Base-by-base conservation (phyloP, 73 alveolate genomes). In the Paramecium pentaurelia region DNA sequence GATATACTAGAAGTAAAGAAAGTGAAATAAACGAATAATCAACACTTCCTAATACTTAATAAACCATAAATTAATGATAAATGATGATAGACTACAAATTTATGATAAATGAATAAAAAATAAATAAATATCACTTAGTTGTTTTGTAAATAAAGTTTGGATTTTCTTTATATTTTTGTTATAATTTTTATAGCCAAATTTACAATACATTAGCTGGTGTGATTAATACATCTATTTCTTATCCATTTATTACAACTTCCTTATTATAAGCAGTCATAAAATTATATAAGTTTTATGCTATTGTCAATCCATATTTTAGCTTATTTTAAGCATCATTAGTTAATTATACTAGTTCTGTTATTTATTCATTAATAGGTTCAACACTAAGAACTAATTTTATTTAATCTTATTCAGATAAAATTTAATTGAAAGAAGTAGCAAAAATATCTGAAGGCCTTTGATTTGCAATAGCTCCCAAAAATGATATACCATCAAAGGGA, bases 401-500 rank as follows among this genome's bases (percentile, higher is more conserved):
- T 27, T 89, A 93, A 27, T 88, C 47, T 86, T 93, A 92, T 54
- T 92, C 44, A 60, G 96, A 97, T 4, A 32, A 44, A 16, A 34
- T 34, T 38, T 73, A 73, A 73, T 73, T 32, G 6, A 77, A 97
- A 9, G 98, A 98, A 27, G 99, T 96, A 88, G 97, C 97, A 86
- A 98, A 97, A 70, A 97, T 96, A 92, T 98, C 99, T 68, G 98
- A 93, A 37, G 99, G 99, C 20, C 99, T 58, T 64, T 88, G 95
- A 90, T 98, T 97, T 16, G 99, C 98, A 8, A 98, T 97, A 42
- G 99, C 99, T 10, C 99, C 99, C 1, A 98, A 86, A 86, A 98
- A 98, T 70, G 96, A 96, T 9, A 95, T 93, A 25, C 97, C 96
- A 32, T 97, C 98, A 94, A 71, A 97, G 1, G 99, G 99, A 28